A percentile compares a stretch with the other conserved stretches of the same genome.
phyloP scores from a whole-genome alignment of 257 asterid genomes.

The Salvia miltiorrhiza region DNA sequence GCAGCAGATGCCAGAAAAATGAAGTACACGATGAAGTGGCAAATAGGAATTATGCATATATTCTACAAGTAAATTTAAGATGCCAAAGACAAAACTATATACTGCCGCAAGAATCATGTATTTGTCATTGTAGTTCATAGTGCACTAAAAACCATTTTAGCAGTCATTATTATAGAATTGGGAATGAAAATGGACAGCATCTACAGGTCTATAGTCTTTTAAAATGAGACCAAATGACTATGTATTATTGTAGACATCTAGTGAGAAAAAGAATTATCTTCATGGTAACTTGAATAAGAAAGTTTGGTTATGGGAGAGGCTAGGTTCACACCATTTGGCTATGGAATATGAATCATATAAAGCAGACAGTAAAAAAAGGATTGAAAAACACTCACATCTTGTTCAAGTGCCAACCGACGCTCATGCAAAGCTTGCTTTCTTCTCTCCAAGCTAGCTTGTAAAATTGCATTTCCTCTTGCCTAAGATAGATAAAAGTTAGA shows the following conservation, averaged over 20 bases:
- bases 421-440: slow-evolving; percentile 94
- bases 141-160: neutral
- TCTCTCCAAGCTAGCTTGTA: slow-evolving; percentile 96
- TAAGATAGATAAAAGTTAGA: slow-evolving; percentile 25
- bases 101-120: neutral
- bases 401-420: slow-evolving; percentile 92
- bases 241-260: neutral
- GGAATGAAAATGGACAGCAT: neutral
- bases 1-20: slow-evolving; percentile 5
- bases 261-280: neutral
- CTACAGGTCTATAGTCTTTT: neutral
- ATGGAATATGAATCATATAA: neutral
- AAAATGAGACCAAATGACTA: neutral
- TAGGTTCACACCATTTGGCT: neutral
- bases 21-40: too few species aligned
- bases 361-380: slow-evolving; percentile 6
- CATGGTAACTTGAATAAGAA: neutral
- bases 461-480: slow-evolving; percentile 94
- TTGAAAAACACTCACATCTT: slow-evolving; percentile 56
- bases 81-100: neutral
- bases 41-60: neutral
- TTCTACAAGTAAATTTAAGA: neutral
- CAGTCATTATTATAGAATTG: neutral
- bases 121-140: slow-evolving; percentile 2
- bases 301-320: neutral